phyloP scores from a whole-genome alignment of 345 rosid genomes.

The sweet orange (Citrus sinensis) region DNA sequence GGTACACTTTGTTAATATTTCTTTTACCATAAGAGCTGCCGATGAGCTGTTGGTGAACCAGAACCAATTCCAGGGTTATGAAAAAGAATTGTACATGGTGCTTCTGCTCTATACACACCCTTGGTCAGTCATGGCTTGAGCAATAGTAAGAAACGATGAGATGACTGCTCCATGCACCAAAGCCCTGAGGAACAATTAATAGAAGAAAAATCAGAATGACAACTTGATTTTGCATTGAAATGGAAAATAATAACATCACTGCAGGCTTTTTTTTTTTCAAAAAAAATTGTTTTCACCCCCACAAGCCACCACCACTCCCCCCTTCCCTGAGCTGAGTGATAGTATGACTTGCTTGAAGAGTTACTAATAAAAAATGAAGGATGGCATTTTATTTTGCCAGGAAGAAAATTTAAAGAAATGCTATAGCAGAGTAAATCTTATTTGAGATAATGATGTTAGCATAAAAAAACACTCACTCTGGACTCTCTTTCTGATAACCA shows the following conservation, averaged over 20 bases:
- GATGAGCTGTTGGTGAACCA: not conserved
- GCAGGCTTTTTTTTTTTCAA: not conserved
- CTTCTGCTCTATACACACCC: slow-evolving; percentile 69
- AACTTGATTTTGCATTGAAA: not conserved
- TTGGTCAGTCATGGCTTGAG: slow-evolving; percentile 99
- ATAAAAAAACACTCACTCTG: slow-evolving; percentile 66
- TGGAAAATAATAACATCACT: not conserved
- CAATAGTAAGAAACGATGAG: slow-evolving; percentile 84
- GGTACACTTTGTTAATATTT: slow-evolving; percentile 1
- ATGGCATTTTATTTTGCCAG: not conserved
- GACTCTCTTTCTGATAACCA: slow-evolving; percentile 89
- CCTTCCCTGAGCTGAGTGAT: no score
- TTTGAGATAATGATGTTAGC: not conserved
- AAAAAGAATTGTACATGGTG: slow-evolving; percentile 10
- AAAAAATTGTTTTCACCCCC: no score
- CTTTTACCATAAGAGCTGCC: not conserved
- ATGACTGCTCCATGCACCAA: slow-evolving; percentile 85
- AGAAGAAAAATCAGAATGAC: not conserved
- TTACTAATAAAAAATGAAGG: not conserved
- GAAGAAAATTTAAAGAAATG: not conserved
- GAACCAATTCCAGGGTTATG: not conserved
- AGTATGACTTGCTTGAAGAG: not conserved
- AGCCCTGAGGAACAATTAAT: slow-evolving; percentile 49
- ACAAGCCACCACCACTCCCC: no score
- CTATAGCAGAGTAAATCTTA: not conserved